Evolutionary conservation across 208 protist genomes (phyloP).

Genomic region (Crithidia fasciculata): DNA sequence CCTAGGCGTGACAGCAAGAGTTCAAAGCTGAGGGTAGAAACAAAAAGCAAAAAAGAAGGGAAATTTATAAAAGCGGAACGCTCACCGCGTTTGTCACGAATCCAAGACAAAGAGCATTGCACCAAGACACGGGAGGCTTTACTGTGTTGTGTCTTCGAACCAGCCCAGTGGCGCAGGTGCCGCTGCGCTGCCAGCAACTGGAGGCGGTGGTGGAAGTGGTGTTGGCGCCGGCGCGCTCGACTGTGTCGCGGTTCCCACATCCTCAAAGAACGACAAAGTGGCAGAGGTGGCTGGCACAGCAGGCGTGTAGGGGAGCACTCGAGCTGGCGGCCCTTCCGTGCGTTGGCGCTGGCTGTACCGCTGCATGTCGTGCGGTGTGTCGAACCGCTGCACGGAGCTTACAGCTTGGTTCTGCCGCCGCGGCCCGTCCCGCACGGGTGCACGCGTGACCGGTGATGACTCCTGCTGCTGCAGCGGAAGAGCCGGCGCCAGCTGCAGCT

Average conservation of each 20-base stretch:
- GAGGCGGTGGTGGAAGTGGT: not conserved
- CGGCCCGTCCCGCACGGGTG: not conserved
- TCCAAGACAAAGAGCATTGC: not conserved
- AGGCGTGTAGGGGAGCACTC: not conserved
- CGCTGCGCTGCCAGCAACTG: not conserved
- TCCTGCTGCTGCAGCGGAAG: conserved; percentile 46
- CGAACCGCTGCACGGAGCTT: not conserved
- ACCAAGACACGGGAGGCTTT: not conserved
- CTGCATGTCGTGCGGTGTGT: not conserved
- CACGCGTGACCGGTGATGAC: not conserved
- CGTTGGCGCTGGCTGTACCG: conserved; percentile 15
- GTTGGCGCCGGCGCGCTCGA: not conserved
- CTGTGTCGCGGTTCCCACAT: conserved; percentile 4
- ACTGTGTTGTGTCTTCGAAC: conserved; percentile 27
- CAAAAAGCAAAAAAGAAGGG: not conserved
- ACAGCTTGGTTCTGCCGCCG: not conserved
- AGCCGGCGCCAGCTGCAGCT: conserved; percentile 44
- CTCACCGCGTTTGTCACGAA: too few species aligned
- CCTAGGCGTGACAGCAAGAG: too few species aligned
- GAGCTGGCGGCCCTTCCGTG: conserved; percentile 5
- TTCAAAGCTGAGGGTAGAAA: not conserved
- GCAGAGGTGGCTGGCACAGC: not conserved
- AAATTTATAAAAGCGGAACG: not conserved
- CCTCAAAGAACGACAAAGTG: conserved; percentile 27
- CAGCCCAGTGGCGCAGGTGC: conserved; percentile 19